phyloP scores from a whole-genome alignment of 441 rosid genomes.

The Gossypium schwendimanii region DNA sequence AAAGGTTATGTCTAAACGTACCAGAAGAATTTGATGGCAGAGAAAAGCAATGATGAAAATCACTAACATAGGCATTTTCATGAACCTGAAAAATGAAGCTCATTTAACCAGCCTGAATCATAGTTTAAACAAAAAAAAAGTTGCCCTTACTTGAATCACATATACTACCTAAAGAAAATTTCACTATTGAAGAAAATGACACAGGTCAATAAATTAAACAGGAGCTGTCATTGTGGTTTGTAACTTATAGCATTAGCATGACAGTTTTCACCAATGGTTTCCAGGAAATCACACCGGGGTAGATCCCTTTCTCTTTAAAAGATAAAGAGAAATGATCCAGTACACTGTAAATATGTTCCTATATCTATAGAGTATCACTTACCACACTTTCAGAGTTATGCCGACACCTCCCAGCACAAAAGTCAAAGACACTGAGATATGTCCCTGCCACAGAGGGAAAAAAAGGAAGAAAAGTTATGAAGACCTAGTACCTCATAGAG shows the following conservation, averaged over 20 bases:
- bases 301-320: neutral
- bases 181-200: neutral
- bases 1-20: constrained; percentile 15
- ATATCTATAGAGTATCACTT: constrained; percentile 20
- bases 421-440: constrained; percentile 67
- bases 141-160: neutral
- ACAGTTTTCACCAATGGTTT: neutral
- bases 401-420: constrained; percentile 92
- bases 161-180: neutral
- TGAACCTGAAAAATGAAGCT: constrained; percentile 54
- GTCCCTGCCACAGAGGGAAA: constrained; percentile 39
- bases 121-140: neutral
- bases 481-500: neutral
- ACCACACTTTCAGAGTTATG: constrained; percentile 96
- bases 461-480: neutral
- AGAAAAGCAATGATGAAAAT: constrained; percentile 92
- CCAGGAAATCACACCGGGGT: neutral
- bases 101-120: constrained; percentile 11
- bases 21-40: constrained; percentile 72
- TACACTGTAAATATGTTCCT: neutral
- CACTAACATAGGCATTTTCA: constrained; percentile 86
- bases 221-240: neutral
- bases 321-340: neutral
- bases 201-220: neutral
- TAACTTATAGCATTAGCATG: neutral